Evolutionary conservation across 208 protist species (phyloP).

Genomic region (Leishmania arabica): DNA sequence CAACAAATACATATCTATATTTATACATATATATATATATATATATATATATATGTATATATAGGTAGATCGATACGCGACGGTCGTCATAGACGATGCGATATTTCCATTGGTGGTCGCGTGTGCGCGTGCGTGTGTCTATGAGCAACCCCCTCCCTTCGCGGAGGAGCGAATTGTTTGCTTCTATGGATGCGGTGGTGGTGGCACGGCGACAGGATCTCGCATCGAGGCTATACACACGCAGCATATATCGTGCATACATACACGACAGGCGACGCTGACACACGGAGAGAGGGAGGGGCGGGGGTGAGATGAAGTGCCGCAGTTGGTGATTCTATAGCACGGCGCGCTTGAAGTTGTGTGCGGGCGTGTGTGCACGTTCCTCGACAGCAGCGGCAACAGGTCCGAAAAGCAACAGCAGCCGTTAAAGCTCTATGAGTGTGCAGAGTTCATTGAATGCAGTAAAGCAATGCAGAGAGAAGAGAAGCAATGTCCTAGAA

Average conservation of each 20-base stretch:
- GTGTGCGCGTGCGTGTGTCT: not conserved
- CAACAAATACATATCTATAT: not conserved
- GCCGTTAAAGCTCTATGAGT: not conserved
- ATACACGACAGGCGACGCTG: not conserved
- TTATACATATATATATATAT: not conserved
- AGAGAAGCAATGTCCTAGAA: not conserved
- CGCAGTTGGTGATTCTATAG: not conserved
- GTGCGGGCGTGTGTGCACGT: not conserved
- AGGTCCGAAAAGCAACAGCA: not conserved
- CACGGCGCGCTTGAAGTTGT: not conserved
- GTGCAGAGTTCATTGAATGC: not conserved
- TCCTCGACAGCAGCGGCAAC: not conserved
- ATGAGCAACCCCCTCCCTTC: not conserved
- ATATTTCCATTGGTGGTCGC: not conserved
- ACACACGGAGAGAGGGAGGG: not conserved
- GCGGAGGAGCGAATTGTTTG: not conserved
- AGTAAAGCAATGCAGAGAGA: not conserved
- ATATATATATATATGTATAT: not conserved
- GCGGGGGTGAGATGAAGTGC: not conserved
- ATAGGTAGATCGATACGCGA: not conserved
- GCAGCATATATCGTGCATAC: not conserved
- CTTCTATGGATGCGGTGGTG: slow-evolving; percentile 6
- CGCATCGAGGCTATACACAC: not conserved
- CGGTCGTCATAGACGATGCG: not conserved
- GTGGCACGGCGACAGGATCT: not conserved